Evolutionary conservation across 495 filamentous ascomycete genomes (phyloP).

Genomic region (Tuber aestivum): DNA sequence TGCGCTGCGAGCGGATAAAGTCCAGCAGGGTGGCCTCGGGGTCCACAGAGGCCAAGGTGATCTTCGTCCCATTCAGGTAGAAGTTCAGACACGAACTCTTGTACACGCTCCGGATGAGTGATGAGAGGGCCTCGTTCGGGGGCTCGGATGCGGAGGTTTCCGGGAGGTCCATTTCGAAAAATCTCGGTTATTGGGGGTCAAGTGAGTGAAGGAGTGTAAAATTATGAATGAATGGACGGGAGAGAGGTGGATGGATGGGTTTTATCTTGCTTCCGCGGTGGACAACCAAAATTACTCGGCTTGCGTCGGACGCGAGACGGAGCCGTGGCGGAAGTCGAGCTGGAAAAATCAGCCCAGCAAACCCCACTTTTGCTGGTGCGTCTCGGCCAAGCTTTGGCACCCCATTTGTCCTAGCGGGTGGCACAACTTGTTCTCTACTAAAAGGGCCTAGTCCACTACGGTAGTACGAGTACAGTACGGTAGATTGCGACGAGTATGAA

Average conservation of each 20-base stretch:
- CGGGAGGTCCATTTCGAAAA: not conserved
- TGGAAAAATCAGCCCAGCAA: not conserved
- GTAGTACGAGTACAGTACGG: too few relatives aligned
- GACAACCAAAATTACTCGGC: not conserved
- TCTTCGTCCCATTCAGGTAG: constrained; percentile 86
- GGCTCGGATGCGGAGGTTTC: not conserved
- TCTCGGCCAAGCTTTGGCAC: too few relatives aligned
- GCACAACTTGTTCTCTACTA: too few relatives aligned
- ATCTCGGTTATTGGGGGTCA: not conserved
- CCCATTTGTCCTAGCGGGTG: too few relatives aligned
- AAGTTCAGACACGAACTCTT: constrained; percentile 55
- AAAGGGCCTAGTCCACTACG: too few relatives aligned
- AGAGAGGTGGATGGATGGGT: not conserved
- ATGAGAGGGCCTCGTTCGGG: constrained; percentile 46
- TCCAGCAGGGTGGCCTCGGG: constrained; percentile 59
- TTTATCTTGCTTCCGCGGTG: not conserved
- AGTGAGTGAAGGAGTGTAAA: too few relatives aligned
- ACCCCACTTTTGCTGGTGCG: too few relatives aligned
- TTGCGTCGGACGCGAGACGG: not conserved
- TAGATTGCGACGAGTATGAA: too few relatives aligned
- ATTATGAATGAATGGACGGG: not conserved
- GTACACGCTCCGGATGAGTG: constrained; percentile 39
- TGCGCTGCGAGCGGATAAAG: constrained; percentile 49
- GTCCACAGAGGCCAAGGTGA: constrained; percentile 66
- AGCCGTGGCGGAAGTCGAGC: not conserved